Evolutionary conservation across 768 basidiomycete genomes (phyloP).

Genomic region (Sporobolomyces phaffii): DNA sequence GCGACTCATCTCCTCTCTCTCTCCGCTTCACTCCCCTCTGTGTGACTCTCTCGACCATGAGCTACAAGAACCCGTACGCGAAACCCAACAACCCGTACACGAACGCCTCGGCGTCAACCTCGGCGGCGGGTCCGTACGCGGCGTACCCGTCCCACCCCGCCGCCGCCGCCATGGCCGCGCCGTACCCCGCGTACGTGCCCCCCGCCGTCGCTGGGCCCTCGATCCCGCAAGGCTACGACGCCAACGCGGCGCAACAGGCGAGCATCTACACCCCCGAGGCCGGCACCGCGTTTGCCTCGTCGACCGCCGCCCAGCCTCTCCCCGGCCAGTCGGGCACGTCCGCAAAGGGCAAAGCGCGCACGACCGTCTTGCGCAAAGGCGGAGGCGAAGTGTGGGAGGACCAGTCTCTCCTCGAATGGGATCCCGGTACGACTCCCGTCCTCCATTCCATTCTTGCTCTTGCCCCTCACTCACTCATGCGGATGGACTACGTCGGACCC

Average conservation of each 20-base stretch:
- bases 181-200: conserved; percentile 5
- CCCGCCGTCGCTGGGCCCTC: not conserved
- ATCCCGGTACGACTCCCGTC: conserved; percentile 64
- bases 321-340: not conserved
- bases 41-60: not conserved
- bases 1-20: not conserved
- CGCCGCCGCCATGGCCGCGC: not conserved
- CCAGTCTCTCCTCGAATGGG: conserved; percentile 94
- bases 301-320: not conserved
- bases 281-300: conserved; percentile 63
- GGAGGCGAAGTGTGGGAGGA: conserved; percentile 98
- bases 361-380: conserved; percentile 89
- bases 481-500: too few species aligned
- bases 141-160: not conserved
- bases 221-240: conserved; percentile 10
- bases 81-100: conserved; percentile 17
- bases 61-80: conserved; percentile 30
- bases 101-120: not conserved
- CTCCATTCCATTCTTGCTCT: not conserved
- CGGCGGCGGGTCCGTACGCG: not conserved
- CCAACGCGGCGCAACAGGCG: conserved; percentile 15
- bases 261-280: conserved; percentile 72
- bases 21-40: not conserved
- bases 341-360: conserved; percentile 75
- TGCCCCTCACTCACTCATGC: too few species aligned